Evolutionary conservation across 2,329 filamentous ascomycete genomes (phyloP).

Genomic region (Arthrobotrys iridis): DNA sequence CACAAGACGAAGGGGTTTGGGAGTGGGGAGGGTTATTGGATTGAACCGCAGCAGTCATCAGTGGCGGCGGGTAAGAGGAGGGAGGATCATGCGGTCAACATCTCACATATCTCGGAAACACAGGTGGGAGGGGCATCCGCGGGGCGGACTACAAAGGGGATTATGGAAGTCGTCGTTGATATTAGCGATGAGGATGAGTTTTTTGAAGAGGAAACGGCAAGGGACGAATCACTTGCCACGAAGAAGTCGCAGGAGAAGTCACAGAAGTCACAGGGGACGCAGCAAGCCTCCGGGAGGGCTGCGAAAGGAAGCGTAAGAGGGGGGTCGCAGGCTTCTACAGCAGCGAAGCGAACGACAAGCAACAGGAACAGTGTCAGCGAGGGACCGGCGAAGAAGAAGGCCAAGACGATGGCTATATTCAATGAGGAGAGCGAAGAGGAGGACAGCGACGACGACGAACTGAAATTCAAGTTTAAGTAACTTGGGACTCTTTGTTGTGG

Average conservation of each 20-base stretch:
- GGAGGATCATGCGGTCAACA: not conserved
- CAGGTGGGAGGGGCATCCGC: slow-evolving; percentile 30
- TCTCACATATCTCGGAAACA: slow-evolving; percentile 45
- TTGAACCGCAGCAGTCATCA: slow-evolving; percentile 8
- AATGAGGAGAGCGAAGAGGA: slow-evolving; percentile 55
- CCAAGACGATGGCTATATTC: slow-evolving; percentile 55
- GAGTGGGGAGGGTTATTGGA: slow-evolving; percentile 64
- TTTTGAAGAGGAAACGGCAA: slow-evolving; percentile 43
- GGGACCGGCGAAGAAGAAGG: slow-evolving; percentile 55
- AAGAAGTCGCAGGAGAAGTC: slow-evolving; percentile 20
- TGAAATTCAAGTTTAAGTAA: slow-evolving; percentile 58
- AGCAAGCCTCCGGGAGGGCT: slow-evolving; percentile 21
- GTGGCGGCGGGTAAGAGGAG: slow-evolving; percentile 13
- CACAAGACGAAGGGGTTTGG: slow-evolving; percentile 69
- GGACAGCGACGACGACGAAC: slow-evolving; percentile 58
- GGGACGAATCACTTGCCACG: slow-evolving; percentile 26
- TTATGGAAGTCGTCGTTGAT: slow-evolving; percentile 4
- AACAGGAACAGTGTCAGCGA: slow-evolving; percentile 43
- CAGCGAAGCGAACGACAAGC: slow-evolving; percentile 38
- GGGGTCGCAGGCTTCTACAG: slow-evolving; percentile 29
- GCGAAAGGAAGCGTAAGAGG: slow-evolving; percentile 18
- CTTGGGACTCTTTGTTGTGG: slow-evolving; percentile 1
- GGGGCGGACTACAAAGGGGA: slow-evolving; percentile 5
- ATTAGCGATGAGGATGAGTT: slow-evolving; percentile 31
- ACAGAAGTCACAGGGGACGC: slow-evolving; percentile 28